Evolutionary conservation across 164 flowering plant species (phyloP).

Genomic region (Chimonanthus salicifolius): DNA sequence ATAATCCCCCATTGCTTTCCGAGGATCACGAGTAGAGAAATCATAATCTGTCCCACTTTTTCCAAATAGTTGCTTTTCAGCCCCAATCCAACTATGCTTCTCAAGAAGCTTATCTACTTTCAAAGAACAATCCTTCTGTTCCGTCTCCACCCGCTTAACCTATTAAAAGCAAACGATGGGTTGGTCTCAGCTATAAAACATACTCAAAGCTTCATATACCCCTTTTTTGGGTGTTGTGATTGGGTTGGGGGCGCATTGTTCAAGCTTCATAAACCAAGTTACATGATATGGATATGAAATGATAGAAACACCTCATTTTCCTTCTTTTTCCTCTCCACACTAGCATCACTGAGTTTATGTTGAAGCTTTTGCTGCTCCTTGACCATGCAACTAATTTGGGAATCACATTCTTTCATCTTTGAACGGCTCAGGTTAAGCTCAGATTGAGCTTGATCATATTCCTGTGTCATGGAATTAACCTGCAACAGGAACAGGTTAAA

Average conservation of each 20-base stretch:
- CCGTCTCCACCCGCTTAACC: conserved; percentile 91
- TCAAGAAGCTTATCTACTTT: conserved; percentile 83
- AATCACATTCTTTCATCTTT: conserved; percentile 89
- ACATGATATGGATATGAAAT: neutral
- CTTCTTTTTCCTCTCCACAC: conserved; percentile 77
- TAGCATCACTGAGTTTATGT: conserved; percentile 58
- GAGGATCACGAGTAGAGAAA: conserved; percentile 73
- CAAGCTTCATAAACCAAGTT: neutral
- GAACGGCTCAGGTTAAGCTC: conserved; percentile 50
- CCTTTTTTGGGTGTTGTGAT: no score
- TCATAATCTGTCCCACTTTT: conserved; percentile 91
- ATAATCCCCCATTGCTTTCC: conserved; percentile 63
- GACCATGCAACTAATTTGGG: conserved; percentile 58
- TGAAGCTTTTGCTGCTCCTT: conserved; percentile 83
- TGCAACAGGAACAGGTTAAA: conserved; percentile 18
- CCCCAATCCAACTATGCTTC: conserved; percentile 89
- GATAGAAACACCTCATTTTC: conserved; percentile 77
- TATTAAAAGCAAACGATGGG: conserved; percentile 13
- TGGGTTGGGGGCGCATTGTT: no score
- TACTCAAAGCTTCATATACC: no score
- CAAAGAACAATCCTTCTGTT: conserved; percentile 81
- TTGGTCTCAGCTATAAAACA: neutral
- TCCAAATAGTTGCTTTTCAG: conserved; percentile 92
- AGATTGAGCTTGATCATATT: conserved; percentile 52
- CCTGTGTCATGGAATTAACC: conserved; percentile 49